Conservation (phyloP, 2,329 filamentous ascomycete species). For the Exophiala oligosperma region DNA sequence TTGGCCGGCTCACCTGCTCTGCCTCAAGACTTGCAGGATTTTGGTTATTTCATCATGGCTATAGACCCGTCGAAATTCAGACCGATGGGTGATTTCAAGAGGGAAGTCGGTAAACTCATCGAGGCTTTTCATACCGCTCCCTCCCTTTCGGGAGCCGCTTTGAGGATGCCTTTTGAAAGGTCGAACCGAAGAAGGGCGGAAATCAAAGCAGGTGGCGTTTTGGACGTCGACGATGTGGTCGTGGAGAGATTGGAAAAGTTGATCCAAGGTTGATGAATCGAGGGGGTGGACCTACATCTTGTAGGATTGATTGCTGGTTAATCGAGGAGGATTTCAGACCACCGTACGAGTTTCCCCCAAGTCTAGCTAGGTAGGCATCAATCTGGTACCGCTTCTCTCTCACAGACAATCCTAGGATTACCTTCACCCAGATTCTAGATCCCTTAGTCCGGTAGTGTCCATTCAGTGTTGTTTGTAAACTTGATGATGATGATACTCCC, state of each 20-base stretch:
- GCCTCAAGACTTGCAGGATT: slow-evolving; percentile 13
- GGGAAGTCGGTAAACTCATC: slow-evolving; percentile 12
- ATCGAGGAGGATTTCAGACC: too few species aligned
- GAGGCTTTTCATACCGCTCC: slow-evolving; percentile 13
- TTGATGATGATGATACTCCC: too few species aligned
- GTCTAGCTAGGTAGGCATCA: too few species aligned
- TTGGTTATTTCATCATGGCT: slow-evolving; percentile 17
- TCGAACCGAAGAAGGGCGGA: slow-evolving; percentile 10
- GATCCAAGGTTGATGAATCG: not conserved
- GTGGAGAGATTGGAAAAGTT: slow-evolving; percentile 12
- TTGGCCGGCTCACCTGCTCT: slow-evolving; percentile 17
- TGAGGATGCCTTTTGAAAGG: slow-evolving; percentile 16
- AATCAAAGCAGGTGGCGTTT: slow-evolving; percentile 1
- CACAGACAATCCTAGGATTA: too few species aligned
- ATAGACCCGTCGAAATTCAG: slow-evolving; percentile 17
- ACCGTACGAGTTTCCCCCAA: too few species aligned
- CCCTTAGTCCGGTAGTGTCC: too few species aligned
- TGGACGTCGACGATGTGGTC: slow-evolving; percentile 19
- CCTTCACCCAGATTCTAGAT: too few species aligned
- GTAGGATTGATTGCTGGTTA: too few species aligned
- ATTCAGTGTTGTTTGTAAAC: too few species aligned
- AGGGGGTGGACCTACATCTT: too few species aligned
- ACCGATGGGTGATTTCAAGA: slow-evolving; percentile 20
- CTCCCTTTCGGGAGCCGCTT: slow-evolving; percentile 4
- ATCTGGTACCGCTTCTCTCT: too few species aligned